phyloP scores from a whole-genome alignment of 73 alveolate species.

The Breviolum minutum region DNA sequence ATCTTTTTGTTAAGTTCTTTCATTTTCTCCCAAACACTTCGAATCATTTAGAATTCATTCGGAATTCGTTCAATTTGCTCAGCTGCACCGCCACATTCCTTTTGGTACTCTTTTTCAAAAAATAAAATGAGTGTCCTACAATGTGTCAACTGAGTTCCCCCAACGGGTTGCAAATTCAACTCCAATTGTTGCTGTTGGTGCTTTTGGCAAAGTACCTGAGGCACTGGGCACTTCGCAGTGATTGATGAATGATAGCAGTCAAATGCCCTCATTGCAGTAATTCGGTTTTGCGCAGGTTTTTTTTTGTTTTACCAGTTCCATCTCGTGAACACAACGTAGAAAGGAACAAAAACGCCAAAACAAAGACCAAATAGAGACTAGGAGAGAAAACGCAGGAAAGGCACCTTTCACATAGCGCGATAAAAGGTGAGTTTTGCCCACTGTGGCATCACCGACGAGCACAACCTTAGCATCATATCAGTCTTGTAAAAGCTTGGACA shows the following conservation, averaged over 20 bases:
- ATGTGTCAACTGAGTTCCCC: not conserved
- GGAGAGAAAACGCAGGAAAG: slow-evolving; percentile 43
- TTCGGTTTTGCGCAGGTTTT: not conserved
- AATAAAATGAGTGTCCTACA: not conserved
- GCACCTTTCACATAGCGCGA: slow-evolving; percentile 97
- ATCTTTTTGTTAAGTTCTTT: no score
- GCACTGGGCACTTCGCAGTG: not conserved
- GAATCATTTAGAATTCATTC: not conserved
- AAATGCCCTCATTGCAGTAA: not conserved
- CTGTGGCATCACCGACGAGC: slow-evolving; percentile 97
- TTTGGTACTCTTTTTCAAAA: no score
- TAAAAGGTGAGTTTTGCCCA: slow-evolving; percentile 97
- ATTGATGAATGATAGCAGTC: not conserved
- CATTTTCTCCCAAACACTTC: no score
- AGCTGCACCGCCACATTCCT: not conserved
- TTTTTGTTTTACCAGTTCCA: not conserved
- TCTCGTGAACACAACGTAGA: not conserved
- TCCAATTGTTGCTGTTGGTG: slow-evolving; percentile 97
- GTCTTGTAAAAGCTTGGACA: not conserved
- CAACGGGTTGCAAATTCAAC: slow-evolving; percentile 97
- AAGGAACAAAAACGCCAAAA: not conserved
- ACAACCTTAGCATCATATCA: slow-evolving; percentile 80
- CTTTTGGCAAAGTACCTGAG: slow-evolving; percentile 95
- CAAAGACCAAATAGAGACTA: not conserved
- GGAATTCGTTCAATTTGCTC: not conserved